Evolutionary conservation across 257 asterid species (phyloP), one percentile per base, ranked within the genome.

Genomic region (Solanum tacnaense): DNA sequence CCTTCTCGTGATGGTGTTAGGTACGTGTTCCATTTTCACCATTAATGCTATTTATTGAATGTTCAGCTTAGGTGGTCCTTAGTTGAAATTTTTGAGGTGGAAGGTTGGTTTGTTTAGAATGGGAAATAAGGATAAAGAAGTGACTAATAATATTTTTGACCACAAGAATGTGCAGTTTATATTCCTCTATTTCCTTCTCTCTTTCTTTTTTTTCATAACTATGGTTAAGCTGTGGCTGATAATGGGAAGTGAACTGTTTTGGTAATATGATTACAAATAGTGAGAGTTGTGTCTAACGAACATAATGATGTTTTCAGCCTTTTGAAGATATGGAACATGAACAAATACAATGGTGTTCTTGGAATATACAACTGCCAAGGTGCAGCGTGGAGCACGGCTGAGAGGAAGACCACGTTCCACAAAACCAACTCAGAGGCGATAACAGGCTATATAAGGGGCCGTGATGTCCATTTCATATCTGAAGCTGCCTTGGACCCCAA

Each of bases 291-390:
- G 83, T 56, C 91, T 91, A 74, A 93, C 13, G 4, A 44, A 31
- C 13, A 72, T 16, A 21, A 5, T 87, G 78, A 67, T 56, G 2
- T 88, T 88, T 58, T 85, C 89, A 96, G 98, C 89, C 83, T 95
- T 86, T 90, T 96, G 94, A 96, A 96, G 94, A 95, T 96, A 89
- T 96, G 98, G 98, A 96, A 95, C 93, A 93, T 95, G 94, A 96
- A 96, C 95, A 96, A 95, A 88, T 89, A 90, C 87, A 94, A 93
- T 18, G 98, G 98, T 83, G 94, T 95, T 4, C 89, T 96, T 31
- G 98, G 98, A 27, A 95, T 95, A n/a, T 96, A 95, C 94, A 96
- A 96, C 88, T 96, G 98, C 87, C 98, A 95, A 83, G 98, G 98
- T 49, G 98, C 98, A 78, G 96, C 98, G 18, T 95, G 98, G 98